phyloP scores from a whole-genome alignment of 352 stramenopile genomes.

The Pythium folliculosum region DNA sequence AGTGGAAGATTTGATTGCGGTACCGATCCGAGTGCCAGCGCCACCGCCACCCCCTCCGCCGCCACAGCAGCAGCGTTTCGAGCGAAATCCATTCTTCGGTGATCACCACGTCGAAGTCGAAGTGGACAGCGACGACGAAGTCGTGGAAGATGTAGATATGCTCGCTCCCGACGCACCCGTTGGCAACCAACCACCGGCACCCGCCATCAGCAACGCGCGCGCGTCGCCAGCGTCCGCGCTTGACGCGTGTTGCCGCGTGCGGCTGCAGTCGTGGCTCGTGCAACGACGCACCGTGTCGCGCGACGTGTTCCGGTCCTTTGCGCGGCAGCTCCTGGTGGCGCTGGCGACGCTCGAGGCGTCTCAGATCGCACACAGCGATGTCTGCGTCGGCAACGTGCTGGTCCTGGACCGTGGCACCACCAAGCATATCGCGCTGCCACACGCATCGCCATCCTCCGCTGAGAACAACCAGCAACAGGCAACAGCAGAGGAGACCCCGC shows the following conservation, averaged over 20 bases:
- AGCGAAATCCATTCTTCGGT: constrained; percentile 4
- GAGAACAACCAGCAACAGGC: not conserved
- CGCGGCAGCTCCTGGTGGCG: constrained; percentile 63
- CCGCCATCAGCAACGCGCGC: not conserved
- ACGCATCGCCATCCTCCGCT: constrained; percentile 9
- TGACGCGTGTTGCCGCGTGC: constrained; percentile 18
- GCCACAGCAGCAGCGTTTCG: not conserved
- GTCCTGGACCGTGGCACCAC: constrained; percentile 26
- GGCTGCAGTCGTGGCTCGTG: constrained; percentile 41
- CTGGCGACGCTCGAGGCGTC: constrained; percentile 54
- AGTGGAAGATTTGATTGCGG: not conserved
- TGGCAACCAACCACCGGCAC: not conserved
- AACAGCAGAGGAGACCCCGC: not conserved
- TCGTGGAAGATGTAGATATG: constrained; percentile 35
- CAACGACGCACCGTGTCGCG: constrained; percentile 34
- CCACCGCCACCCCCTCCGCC: not conserved
- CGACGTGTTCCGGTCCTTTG: constrained; percentile 51
- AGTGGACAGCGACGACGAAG: constrained; percentile 22
- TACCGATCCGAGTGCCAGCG: too few species aligned
- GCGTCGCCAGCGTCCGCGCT: not conserved
- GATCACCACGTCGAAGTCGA: not conserved
- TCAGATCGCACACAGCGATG: constrained; percentile 45
- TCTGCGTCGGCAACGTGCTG: constrained; percentile 60
- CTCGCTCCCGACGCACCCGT: constrained; percentile 22
- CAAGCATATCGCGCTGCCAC: not conserved